Conservation (phyloP, 2,329 filamentous ascomycete species). For the Pestalotiopsis sp. region DNA sequence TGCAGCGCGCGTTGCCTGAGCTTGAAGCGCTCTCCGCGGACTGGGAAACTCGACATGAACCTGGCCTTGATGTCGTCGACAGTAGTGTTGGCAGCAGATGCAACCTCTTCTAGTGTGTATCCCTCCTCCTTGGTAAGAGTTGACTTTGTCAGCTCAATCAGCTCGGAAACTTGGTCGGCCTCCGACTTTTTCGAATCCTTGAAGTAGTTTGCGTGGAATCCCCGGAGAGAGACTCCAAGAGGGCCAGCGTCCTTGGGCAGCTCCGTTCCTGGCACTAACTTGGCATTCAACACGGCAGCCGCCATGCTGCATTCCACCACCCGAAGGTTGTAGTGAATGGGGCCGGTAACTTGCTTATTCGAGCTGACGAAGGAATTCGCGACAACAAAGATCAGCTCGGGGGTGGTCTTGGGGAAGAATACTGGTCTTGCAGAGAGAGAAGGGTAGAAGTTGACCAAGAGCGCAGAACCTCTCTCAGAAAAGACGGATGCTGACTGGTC, state of each 20-base stretch:
- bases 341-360: conserved; percentile 92
- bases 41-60: conserved; percentile 87
- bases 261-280: conserved; percentile 57
- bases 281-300: conserved; percentile 67
- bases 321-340: conserved; percentile 93
- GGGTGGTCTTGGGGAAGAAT: conserved; percentile 77
- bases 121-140: conserved; percentile 79
- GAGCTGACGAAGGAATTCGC: conserved; percentile 93
- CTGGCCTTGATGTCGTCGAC: conserved; percentile 73
- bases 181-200: conserved; percentile 52
- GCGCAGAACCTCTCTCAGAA: conserved; percentile 80
- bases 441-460: conserved; percentile 90
- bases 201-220: conserved; percentile 86
- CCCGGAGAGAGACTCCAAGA: conserved; percentile 79
- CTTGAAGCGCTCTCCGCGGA: conserved; percentile 85
- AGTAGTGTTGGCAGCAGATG: conserved; percentile 68
- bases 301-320: conserved; percentile 95
- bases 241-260: conserved; percentile 81
- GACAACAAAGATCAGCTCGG: conserved; percentile 88
- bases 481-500: conserved; percentile 97
- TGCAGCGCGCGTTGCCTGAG: conserved; percentile 87
- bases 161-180: conserved; percentile 71
- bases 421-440: conserved; percentile 76
- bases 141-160: conserved; percentile 70
- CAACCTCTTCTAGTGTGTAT: conserved; percentile 87